Conservation (phyloP, 495 filamentous ascomycete species). For the Chaetomium tenue region DNA sequence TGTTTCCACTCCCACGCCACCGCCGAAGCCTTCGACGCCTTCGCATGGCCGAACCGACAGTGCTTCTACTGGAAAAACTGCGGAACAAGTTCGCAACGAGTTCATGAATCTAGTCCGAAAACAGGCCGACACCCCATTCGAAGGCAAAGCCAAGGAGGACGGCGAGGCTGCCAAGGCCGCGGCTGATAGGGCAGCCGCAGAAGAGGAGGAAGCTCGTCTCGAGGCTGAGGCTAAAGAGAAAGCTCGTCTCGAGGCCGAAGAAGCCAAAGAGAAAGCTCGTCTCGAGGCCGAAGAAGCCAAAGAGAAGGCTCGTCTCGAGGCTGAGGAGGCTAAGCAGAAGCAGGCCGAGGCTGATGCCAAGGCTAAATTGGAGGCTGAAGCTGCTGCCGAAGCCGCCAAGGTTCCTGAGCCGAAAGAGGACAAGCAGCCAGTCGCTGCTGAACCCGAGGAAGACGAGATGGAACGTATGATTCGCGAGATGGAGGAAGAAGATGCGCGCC, state of each 20-base stretch:
- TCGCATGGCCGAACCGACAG: slow-evolving; percentile 52
- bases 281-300: slow-evolving; percentile 49
- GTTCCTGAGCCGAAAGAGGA: slow-evolving; percentile 32
- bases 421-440: slow-evolving; percentile 5
- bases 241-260: slow-evolving; percentile 44
- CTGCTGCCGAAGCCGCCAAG: slow-evolving; percentile 26
- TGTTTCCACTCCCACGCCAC: slow-evolving; percentile 53
- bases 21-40: slow-evolving; percentile 46
- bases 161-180: slow-evolving; percentile 46
- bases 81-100: slow-evolving; percentile 51
- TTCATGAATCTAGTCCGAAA: slow-evolving; percentile 52
- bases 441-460: slow-evolving; percentile 34
- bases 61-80: slow-evolving; percentile 44
- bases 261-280: slow-evolving; percentile 50
- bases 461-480: slow-evolving; percentile 52
- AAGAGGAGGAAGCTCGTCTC: slow-evolving; percentile 56
- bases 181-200: slow-evolving; percentile 54
- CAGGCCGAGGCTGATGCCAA: slow-evolving; percentile 41
- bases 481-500: slow-evolving; percentile 53
- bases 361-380: slow-evolving; percentile 39
- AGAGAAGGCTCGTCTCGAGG: slow-evolving; percentile 42
- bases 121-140: slow-evolving; percentile 34
- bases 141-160: slow-evolving; percentile 41
- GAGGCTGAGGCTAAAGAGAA: slow-evolving; percentile 65
- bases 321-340: slow-evolving; percentile 47